Conservation (phyloP, 352 stramenopile genomes). For the Phytophthora citrophthora region DNA sequence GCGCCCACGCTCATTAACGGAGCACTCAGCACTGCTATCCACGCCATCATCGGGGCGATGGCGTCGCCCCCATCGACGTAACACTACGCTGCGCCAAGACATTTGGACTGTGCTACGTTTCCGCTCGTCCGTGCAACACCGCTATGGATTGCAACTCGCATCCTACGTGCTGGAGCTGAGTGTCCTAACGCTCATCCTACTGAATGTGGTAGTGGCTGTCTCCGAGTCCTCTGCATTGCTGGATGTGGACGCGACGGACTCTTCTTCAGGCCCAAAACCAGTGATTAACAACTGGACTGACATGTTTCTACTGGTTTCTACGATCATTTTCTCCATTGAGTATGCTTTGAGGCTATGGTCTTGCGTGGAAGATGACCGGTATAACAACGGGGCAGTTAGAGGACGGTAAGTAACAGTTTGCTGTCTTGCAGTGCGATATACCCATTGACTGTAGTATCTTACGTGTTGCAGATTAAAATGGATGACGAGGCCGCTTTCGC, state of each 20-base stretch:
- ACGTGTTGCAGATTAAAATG: constrained; percentile 51
- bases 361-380: constrained; percentile 65
- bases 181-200: constrained; percentile 59
- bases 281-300: constrained; percentile 45
- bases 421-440: not conserved
- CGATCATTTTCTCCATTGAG: constrained; percentile 67
- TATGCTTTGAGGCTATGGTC: constrained; percentile 67
- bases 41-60: constrained; percentile 22
- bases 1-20: constrained; percentile 29
- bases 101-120: constrained; percentile 72
- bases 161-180: constrained; percentile 64
- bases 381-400: constrained; percentile 34
- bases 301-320: constrained; percentile 60
- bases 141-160: constrained; percentile 50
- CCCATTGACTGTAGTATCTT: not conserved
- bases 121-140: constrained; percentile 50
- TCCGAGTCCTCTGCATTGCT: constrained; percentile 43
- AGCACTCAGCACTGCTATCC: constrained; percentile 40
- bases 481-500: constrained; percentile 61
- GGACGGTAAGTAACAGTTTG: constrained; percentile 35
- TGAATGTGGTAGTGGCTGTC: constrained; percentile 69
- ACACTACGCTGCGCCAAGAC: constrained; percentile 45
- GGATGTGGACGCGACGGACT: constrained; percentile 7
- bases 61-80: constrained; percentile 7
- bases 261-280: constrained; percentile 2